phyloP scores from a whole-genome alignment of 345 rosid genomes.

The Euphorbia tirucalli region DNA sequence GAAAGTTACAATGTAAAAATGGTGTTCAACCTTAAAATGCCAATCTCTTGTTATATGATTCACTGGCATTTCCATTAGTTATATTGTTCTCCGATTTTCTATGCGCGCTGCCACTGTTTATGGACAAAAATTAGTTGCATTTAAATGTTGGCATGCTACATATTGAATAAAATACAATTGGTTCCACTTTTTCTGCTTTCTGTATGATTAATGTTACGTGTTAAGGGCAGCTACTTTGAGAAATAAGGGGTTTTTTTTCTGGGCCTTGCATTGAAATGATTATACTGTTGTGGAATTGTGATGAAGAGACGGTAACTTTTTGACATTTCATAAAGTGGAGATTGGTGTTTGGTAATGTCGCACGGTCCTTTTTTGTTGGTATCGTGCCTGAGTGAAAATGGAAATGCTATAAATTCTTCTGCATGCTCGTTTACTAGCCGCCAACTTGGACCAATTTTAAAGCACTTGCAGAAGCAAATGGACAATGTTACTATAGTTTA shows the following conservation, averaged over 20 bases:
- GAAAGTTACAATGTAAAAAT: neutral
- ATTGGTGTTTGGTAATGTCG: constrained; percentile 7
- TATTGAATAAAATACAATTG: neutral
- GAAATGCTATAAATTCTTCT: neutral
- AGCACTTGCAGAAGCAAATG: neutral
- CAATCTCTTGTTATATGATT: too few species aligned
- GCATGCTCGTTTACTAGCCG: constrained; percentile 21
- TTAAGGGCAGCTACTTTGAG: too few species aligned
- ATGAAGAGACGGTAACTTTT: constrained; percentile 5
- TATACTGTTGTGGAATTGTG: neutral
- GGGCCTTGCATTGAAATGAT: neutral
- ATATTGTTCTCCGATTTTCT: neutral
- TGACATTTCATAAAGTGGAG: constrained; percentile 13
- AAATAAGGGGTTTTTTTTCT: too few species aligned
- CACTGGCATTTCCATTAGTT: neutral
- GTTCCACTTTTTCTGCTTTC: too few species aligned
- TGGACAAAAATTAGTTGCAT: too few species aligned
- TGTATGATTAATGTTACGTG: too few species aligned
- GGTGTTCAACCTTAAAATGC: too few species aligned
- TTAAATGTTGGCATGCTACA: neutral
- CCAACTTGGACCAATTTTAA: neutral
- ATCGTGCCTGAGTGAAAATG: neutral
- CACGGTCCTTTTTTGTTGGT: neutral
- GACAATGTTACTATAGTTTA: neutral
- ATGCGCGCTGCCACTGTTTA: too few species aligned